A percentile compares a stretch with the other conserved stretches of the same genome.
Conservation (phyloP, 2,329 filamentous ascomycete species). For the Trichoderma harzianum region DNA sequence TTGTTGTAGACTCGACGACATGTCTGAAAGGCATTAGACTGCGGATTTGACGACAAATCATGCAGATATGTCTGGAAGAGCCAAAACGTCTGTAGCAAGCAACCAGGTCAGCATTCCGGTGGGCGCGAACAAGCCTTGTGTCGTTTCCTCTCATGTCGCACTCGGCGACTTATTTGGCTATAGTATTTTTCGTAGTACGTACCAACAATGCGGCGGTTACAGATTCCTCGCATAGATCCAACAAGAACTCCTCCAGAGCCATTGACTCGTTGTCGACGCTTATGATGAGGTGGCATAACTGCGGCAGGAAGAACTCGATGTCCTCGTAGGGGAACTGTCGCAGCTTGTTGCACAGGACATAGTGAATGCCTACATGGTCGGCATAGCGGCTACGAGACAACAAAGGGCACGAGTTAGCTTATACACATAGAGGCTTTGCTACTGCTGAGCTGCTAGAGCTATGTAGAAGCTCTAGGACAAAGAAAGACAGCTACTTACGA, state of each 20-base stretch:
- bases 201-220: slow-evolving; percentile 81
- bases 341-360: slow-evolving; percentile 83
- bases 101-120: slow-evolving; percentile 1
- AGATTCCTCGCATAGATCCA: slow-evolving; percentile 83
- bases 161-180: background rate
- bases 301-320: slow-evolving; percentile 88
- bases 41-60: slow-evolving; percentile 72
- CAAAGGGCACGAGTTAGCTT: slow-evolving; percentile 7
- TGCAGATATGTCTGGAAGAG: slow-evolving; percentile 84
- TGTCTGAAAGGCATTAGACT: slow-evolving; percentile 74
- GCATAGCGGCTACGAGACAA: slow-evolving; percentile 66
- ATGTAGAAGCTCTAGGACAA: background rate
- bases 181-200: slow-evolving; percentile 33
- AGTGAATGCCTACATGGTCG: slow-evolving; percentile 85
- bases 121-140: background rate
- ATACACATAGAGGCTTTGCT: slow-evolving; percentile 27
- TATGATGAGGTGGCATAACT: slow-evolving; percentile 83
- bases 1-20: slow-evolving; percentile 84
- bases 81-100: slow-evolving; percentile 72
- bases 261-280: slow-evolving; percentile 89
- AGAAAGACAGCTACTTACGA: slow-evolving; percentile 57
- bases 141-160: background rate
- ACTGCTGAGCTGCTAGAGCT: background rate
- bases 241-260: slow-evolving; percentile 82
- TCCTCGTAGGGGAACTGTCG: slow-evolving; percentile 87